Evolutionary conservation across 345 rosid genomes (phyloP), one percentile per base, ranked within the genome.

Genomic region (Lumnitzera littorea): DNA sequence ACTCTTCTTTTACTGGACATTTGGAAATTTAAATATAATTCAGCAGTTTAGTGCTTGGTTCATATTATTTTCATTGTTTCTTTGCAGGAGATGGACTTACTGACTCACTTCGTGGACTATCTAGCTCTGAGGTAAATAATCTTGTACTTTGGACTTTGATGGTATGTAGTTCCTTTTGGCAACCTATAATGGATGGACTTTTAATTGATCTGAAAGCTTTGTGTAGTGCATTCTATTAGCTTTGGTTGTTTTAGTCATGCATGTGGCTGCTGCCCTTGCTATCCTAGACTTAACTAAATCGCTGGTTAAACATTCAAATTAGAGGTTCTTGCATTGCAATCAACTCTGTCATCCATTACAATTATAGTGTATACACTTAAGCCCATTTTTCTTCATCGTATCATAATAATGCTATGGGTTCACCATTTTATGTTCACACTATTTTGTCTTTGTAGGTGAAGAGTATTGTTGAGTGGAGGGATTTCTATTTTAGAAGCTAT

Each of bases 401-500:
- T 25, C 8, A 10, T 24, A 27, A 27, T 25, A 27, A 0, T 24
- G 15, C 24, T 12, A 36, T 27, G 29, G 29, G 36, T 55, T 63
- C 31, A 27, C 58, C 13, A 20, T 56, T 23, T 15, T 60, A 47
- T 53, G 55, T 60, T 68, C 50, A 20, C 15, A 15, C 17, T 55
- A 29, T 68, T 70, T 59, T n/a, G 46, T 61, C 36, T 67, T 68
- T 72, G 60, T 64, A 89, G 98, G 94, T 92, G 76, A 88, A 85
- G 78, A 85, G 96, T 78, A 66, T 92, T 49, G 91, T 92, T 20
- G 94, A 84, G 51, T 92, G 98, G 98, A 80, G 90, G 56, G 91
- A 80, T 49, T 92, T 92, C 85, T 92, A 89, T 80, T 65, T 77
- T 64, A 79, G 76, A 79, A 82, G 84, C 66, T 92, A 92, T 78